Evolutionary conservation across 371 early-diverging fungal genomes (phyloP).

Genomic region (Mortierella sp.): DNA sequence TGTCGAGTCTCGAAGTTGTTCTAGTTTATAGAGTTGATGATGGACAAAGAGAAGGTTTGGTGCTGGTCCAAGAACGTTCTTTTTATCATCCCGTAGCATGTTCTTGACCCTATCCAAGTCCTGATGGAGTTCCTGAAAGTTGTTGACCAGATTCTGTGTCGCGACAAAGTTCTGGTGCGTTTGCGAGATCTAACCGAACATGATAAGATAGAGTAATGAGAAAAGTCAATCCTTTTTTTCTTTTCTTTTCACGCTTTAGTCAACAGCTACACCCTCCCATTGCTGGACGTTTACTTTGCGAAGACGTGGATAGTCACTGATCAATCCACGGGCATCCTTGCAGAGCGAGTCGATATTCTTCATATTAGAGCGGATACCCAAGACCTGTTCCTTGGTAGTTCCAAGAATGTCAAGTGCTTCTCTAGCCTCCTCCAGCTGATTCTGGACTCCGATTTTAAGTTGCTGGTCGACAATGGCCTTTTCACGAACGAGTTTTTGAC

Average conservation of each 20-base stretch:
- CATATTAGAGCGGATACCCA: constrained; percentile 77
- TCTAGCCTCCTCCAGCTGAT: constrained; percentile 91
- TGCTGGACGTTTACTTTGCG: constrained; percentile 68
- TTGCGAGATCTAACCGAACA: constrained; percentile 75
- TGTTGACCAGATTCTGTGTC: constrained; percentile 84
- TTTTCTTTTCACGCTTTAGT: background rate
- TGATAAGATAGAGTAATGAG: background rate
- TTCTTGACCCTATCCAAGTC: constrained; percentile 76
- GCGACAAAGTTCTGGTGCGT: constrained; percentile 93
- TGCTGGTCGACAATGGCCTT: constrained; percentile 95
- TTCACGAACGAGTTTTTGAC: constrained; percentile 87
- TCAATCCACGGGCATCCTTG: constrained; percentile 83
- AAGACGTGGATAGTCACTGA: constrained; percentile 88
- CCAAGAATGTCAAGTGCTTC: constrained; percentile 85
- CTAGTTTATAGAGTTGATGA: constrained; percentile 87
- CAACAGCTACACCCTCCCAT: too few relatives aligned
- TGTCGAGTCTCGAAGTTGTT: constrained; percentile 86
- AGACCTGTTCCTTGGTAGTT: constrained; percentile 73
- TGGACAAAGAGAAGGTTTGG: constrained; percentile 87
- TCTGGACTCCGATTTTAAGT: constrained; percentile 91
- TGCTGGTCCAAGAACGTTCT: constrained; percentile 71
- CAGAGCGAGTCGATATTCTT: constrained; percentile 85
- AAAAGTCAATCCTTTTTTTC: background rate
- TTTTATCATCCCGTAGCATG: constrained; percentile 78
- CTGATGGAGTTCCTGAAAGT: constrained; percentile 86